Evolutionary conservation across 2,329 filamentous ascomycete species (phyloP).

Genomic region (Colletotrichum sidae): DNA sequence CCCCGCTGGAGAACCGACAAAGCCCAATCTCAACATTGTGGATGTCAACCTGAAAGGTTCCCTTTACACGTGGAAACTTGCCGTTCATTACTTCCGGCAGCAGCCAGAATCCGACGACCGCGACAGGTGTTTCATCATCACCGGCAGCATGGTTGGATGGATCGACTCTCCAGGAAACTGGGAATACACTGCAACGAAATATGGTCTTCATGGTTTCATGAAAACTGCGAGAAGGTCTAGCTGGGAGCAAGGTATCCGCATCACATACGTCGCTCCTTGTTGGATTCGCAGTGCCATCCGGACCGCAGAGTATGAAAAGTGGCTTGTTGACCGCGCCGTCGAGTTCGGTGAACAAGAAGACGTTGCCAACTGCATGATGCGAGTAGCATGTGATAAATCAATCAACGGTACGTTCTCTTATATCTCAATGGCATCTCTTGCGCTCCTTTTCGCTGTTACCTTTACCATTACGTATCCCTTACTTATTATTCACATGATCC

Average conservation of each 20-base stretch:
- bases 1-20: conserved; percentile 43
- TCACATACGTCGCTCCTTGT: conserved; percentile 60
- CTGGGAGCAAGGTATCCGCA: conserved; percentile 56
- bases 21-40: conserved; percentile 55
- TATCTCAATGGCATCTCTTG: conserved; percentile 2
- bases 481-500: conserved; percentile 32
- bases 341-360: conserved; percentile 52
- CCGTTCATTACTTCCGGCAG: conserved; percentile 58
- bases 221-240: conserved; percentile 50
- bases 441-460: too few relatives aligned
- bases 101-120: conserved; percentile 50
- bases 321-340: conserved; percentile 51
- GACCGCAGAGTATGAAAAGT: conserved; percentile 54
- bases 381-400: conserved; percentile 46
- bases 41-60: conserved; percentile 55
- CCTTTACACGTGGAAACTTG: conserved; percentile 59
- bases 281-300: conserved; percentile 51
- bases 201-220: conserved; percentile 57
- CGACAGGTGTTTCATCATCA: conserved; percentile 62
- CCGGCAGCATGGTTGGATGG: conserved; percentile 59
- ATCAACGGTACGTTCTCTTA: conserved; percentile 46
- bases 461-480: neutral
- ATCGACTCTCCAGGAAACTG: conserved; percentile 57
- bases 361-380: conserved; percentile 47
- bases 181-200: conserved; percentile 57